Base-by-base conservation (phyloP, 495 filamentous ascomycete genomes). In the Penicillium argentinense region DNA sequence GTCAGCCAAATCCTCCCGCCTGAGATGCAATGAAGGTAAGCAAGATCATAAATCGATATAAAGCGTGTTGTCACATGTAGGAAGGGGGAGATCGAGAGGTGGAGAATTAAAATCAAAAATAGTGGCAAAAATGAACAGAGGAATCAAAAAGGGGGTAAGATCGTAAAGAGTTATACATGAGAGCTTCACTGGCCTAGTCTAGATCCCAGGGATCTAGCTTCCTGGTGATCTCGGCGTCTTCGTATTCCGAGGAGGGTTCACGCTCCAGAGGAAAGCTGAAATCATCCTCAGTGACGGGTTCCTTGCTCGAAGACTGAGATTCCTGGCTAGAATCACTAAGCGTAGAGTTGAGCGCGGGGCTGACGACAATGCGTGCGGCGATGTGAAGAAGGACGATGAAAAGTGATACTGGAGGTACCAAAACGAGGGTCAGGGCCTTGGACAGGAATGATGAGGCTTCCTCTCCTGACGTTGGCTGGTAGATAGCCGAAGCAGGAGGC, bases 321-420 rank as follows among this genome's bases (percentile, higher is more conserved):
- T 24, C 30, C 14, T 45, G 36, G 3, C 49, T 32, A 4, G 64
- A 26, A 5, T 56, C 53, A 3, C 45, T 47, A 8, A 46, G 24
- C 5, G 57, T 44, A 11, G 59, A 51, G 27, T 51, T 63, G 30
- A 54, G 32, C 21, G 49, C 56, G 2, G 69, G 65, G 4, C 83
- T 86, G 16, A 83, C 79, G 0, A 81, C 76, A 49, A 95, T 87
- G 27, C 78, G 80, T 0, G 86, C 82, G 2, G 90, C 88, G 22
- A 96, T 86, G 39, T 81, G 81, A 6, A 96, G 74, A 73, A 96
- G 87, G 29, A 93, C 66, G 6, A 81, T 74, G 26, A 95, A 74
- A 6, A 96, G 75, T 47, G 88, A 80, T 17, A 83, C 76, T 0
- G 90, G 89, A 6, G 89, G 89, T 1, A 85, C 79, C 19, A 95